Conservation (phyloP, 192 early-diverging fungal species). For the Backusella tarrabulga region DNA sequence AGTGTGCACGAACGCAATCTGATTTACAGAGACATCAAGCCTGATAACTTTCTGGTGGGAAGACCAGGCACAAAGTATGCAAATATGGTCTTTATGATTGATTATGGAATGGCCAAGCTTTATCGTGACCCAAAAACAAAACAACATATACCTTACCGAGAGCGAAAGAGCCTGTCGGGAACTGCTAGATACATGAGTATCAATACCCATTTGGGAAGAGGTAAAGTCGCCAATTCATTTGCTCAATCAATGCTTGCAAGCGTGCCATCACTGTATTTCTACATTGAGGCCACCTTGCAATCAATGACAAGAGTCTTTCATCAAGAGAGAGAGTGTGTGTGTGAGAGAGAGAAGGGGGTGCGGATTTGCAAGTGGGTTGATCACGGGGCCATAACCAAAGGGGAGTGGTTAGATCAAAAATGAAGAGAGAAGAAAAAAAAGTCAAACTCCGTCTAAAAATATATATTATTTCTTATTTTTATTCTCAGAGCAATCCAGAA, state of each 20-base stretch:
- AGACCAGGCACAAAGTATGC: slow-evolving; percentile 61
- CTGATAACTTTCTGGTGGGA: slow-evolving; percentile 97
- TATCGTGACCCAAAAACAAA: slow-evolving; percentile 96
- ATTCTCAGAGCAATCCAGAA: slow-evolving; percentile 85
- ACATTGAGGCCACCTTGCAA: background rate
- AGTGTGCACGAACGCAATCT: slow-evolving; percentile 91
- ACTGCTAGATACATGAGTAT: slow-evolving; percentile 98
- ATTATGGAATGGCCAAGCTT: slow-evolving; percentile 99
- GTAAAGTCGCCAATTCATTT: slow-evolving; percentile 29
- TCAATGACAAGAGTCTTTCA: background rate
- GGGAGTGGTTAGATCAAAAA: slow-evolving; percentile 9
- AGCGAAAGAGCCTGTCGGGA: slow-evolving; percentile 91
- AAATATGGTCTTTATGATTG: slow-evolving; percentile 83
- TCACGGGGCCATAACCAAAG: background rate
- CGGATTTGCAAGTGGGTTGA: background rate
- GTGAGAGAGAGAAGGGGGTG: background rate
- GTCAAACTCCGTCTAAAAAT: background rate
- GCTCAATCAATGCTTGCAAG: no score
- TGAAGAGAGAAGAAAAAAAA: background rate
- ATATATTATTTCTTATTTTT: slow-evolving; percentile 13
- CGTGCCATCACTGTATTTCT: no score
- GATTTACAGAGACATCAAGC: slow-evolving; percentile 98
- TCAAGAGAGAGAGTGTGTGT: background rate
- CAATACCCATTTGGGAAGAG: slow-evolving; percentile 95
- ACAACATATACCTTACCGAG: slow-evolving; percentile 96